phyloP scores from a whole-genome alignment of 495 filamentous ascomycete genomes.

The Hypoxylon subgilvum region DNA sequence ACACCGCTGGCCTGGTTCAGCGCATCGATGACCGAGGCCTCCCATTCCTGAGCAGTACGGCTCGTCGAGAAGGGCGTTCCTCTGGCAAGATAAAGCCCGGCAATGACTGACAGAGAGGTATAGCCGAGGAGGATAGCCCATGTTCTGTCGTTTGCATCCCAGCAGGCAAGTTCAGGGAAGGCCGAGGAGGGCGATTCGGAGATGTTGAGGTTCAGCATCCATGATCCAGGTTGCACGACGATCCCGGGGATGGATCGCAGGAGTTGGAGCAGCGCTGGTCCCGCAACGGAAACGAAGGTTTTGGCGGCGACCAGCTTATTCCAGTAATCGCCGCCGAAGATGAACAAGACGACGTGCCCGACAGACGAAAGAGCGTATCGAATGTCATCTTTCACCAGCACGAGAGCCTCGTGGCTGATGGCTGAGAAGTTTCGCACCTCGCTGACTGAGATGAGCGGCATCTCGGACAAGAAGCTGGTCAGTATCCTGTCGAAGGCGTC shows the following conservation, averaged over 20 bases:
- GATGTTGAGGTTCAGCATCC: conserved; percentile 58
- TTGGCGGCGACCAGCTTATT: conserved; percentile 27
- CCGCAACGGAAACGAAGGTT: neutral
- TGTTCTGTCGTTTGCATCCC: conserved; percentile 76
- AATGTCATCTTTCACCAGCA: conserved; percentile 46
- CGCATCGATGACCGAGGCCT: conserved; percentile 78
- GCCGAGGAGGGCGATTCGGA: conserved; percentile 48
- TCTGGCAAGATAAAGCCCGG: conserved; percentile 76
- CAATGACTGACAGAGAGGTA: conserved; percentile 70
- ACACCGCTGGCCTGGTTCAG: conserved; percentile 94
- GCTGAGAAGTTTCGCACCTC: conserved; percentile 58
- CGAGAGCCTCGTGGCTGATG: conserved; percentile 54
- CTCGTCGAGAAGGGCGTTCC: conserved; percentile 68
- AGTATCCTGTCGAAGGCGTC: conserved; percentile 47
- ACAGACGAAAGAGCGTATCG: conserved; percentile 31
- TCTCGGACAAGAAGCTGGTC: conserved; percentile 47
- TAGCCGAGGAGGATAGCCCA: conserved; percentile 86
- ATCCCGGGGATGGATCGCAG: conserved; percentile 10
- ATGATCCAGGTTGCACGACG: conserved; percentile 43
- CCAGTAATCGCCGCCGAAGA: conserved; percentile 44
- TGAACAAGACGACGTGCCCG: conserved; percentile 33
- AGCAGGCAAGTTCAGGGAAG: conserved; percentile 71
- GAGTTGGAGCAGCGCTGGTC: conserved; percentile 1
- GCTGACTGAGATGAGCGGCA: conserved; percentile 44
- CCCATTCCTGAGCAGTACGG: conserved; percentile 71